A percentile compares a stretch with the other conserved stretches of the same genome.
These are phyloP conservation scores for Colletotrichum filicis DNA, from an alignment of 2,329 filamentous ascomycete genomes.

Conservation along the genomic window DNA sequence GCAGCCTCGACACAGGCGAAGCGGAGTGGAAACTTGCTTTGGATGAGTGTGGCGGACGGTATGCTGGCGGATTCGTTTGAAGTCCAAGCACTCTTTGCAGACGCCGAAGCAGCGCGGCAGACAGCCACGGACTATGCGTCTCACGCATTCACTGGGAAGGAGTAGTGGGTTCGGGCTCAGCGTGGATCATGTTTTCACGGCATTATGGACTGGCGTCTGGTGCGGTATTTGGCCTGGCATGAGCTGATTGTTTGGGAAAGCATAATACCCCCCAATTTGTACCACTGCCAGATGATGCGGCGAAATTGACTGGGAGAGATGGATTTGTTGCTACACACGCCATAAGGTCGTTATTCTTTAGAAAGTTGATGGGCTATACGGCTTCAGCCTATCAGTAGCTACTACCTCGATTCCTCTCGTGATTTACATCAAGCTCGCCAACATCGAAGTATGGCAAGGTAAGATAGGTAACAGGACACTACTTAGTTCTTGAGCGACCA, in stretches of 20 bases:
- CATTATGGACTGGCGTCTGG: slow-evolving; percentile 32
- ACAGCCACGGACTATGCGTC: slow-evolving; percentile 55
- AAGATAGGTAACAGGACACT: background rate
- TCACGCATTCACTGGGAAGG: slow-evolving; percentile 51
- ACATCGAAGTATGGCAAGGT: background rate
- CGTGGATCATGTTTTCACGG: slow-evolving; percentile 15
- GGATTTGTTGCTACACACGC: background rate
- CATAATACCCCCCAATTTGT: slow-evolving; percentile 30
- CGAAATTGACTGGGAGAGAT: slow-evolving; percentile 2
- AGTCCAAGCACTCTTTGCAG: slow-evolving; percentile 70
- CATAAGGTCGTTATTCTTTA: background rate
- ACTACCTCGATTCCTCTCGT: background rate
- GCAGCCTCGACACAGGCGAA: slow-evolving; percentile 76
- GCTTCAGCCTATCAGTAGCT: background rate
- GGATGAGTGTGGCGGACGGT: slow-evolving; percentile 84
- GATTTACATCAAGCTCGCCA: background rate
- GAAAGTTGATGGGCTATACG: background rate
- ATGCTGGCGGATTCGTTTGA: slow-evolving; percentile 82
- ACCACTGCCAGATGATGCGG: slow-evolving; percentile 11
- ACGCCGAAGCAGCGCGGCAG: slow-evolving; percentile 53
- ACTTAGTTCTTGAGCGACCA: background rate
- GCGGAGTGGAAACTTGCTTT: slow-evolving; percentile 76
- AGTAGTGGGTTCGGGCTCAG: slow-evolving; percentile 21
- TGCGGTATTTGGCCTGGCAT: slow-evolving; percentile 29
- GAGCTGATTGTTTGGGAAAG: slow-evolving; percentile 30